Evolutionary conservation across 148 eudicot species (phyloP), one percentile per base, ranked within the genome.

Genomic region (Hydrangea macrophylla): DNA sequence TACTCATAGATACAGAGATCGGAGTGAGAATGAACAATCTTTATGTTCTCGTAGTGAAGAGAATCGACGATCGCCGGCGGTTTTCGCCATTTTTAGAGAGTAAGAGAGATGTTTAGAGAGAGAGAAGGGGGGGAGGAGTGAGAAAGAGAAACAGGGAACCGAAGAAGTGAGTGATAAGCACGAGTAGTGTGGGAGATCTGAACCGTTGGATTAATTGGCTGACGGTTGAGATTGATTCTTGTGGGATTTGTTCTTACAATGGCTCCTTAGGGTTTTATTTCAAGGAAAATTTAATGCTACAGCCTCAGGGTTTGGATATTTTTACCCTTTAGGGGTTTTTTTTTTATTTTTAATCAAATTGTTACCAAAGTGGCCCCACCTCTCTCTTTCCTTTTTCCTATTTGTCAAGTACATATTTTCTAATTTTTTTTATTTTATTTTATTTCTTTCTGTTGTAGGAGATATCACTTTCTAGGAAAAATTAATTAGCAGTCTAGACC

Each of bases 261-360:
- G 62, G 67, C 31, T 56, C 39, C 27, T 5, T 53, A 67, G 70
- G 77, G 77, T 67, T 73, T 60, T 53, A 22, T 59, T 67, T 67
- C 58, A 55, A 31, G 50, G 55, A n/a, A n/a, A n/a, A 26, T 57
- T 55, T 71, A 55, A 50, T 71, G 62, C 50, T n/a, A n/a, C 33
- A 24, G 44, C 1, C 15, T 40, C 18, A 12, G 27, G 50, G 67
- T 54, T 53, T 64, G 75, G 63, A 58, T 51, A 51, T 61, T 32
- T 22, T 66, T n/a, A 2, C 27, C 25, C 7, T 1, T 4, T n/a
- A n/a, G n/a, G n/a, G n/a, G n/a, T n/a, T 36, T 67, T 37, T 55
- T 24, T 8, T 5, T 42, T 42, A 12, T 42, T 42, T 42, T 18
- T 8, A 3, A 10, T 42, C n/a, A 9, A 8, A 42, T 12, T 42